These are phyloP conservation scores for Mrakia frigida DNA, from an alignment of 768 basidiomycete genomes.

Conservation along the genomic window DNA sequence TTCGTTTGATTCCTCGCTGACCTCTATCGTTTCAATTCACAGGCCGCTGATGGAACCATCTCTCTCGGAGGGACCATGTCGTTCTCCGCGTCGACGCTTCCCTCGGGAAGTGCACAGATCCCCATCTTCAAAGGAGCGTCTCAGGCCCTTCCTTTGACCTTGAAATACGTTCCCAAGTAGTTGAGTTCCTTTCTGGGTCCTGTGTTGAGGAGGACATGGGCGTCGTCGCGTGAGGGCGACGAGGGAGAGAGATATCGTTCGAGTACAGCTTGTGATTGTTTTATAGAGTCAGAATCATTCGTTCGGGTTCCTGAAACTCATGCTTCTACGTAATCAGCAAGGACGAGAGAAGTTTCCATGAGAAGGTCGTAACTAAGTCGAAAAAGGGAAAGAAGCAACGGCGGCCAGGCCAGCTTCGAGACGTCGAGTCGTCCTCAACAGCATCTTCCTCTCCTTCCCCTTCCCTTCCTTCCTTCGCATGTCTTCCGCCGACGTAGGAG, in stretches of 20 bases:
- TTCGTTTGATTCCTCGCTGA: background rate
- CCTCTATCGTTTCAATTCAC: background rate
- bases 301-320: too few species aligned
- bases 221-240: background rate
- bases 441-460: background rate
- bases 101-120: slow-evolving; percentile 17
- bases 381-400: too few species aligned
- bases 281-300: background rate
- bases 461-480: too few species aligned
- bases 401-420: background rate
- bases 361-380: background rate
- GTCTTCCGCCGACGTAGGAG: background rate
- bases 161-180: slow-evolving; percentile 30
- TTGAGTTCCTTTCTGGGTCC: background rate
- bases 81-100: slow-evolving; percentile 18
- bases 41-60: slow-evolving; percentile 26
- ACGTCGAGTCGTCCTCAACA: background rate
- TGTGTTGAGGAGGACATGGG: background rate
- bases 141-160: slow-evolving; percentile 23
- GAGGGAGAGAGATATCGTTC: background rate
- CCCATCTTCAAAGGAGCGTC: slow-evolving; percentile 1
- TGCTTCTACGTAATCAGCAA: too few species aligned
- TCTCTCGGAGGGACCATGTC: slow-evolving; percentile 20
- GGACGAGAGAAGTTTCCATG: too few species aligned
- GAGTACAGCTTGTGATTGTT: background rate